Percentiles rank a stretch among this genome's conserved stretches.
Evolutionary conservation across 2,329 filamentous ascomycete genomes (phyloP).

Genomic region (Tolypocladium paradoxum): DNA sequence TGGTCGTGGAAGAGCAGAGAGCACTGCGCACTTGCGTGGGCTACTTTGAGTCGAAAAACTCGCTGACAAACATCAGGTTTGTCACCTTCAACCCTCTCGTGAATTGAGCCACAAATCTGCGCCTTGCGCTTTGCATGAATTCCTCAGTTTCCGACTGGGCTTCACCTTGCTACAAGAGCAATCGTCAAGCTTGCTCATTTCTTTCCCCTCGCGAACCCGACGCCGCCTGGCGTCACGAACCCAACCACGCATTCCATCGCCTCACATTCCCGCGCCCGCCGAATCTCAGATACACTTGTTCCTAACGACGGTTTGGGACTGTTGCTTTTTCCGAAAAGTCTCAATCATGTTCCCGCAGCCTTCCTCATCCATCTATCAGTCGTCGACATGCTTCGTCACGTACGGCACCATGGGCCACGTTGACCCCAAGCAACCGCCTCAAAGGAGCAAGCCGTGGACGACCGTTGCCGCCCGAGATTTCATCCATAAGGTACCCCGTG

Average conservation of each 20-base stretch:
- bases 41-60: neutral
- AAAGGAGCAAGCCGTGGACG: constrained; percentile 67
- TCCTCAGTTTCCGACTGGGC: neutral
- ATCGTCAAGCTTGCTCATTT: neutral
- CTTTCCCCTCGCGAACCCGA: neutral
- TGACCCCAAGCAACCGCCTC: constrained; percentile 58
- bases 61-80: neutral
- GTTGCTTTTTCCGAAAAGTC: neutral
- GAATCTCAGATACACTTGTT: neutral
- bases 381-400: constrained; percentile 63
- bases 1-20: neutral
- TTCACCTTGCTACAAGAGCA: neutral
- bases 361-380: constrained; percentile 36
- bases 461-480: constrained; percentile 55
- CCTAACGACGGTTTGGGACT: neutral
- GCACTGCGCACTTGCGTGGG: neutral
- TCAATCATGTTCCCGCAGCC: constrained; percentile 33
- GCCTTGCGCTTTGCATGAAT: neutral
- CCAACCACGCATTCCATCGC: neutral
- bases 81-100: neutral
- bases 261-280: neutral
- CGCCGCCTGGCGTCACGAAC: neutral
- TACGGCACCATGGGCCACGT: constrained; percentile 59
- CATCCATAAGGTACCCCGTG: constrained; percentile 50
- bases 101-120: neutral